Percentiles rank a stretch among this genome's conserved stretches.
Conservation (phyloP, 768 basidiomycete species). For the Suillus clintonianus region DNA sequence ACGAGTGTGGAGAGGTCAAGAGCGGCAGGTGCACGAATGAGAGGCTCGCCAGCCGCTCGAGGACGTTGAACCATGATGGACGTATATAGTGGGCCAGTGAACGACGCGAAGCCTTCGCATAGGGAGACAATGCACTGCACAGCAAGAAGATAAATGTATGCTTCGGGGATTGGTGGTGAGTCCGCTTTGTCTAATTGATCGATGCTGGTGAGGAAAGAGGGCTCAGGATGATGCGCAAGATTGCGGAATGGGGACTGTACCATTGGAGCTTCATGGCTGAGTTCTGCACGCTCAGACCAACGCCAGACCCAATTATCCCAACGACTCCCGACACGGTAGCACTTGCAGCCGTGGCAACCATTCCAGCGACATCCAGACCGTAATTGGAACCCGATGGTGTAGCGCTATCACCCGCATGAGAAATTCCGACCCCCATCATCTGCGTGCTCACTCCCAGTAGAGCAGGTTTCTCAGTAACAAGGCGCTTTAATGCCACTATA, state of each 20-base stretch:
- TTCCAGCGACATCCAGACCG: slow-evolving; percentile 73
- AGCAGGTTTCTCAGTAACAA: slow-evolving; percentile 87
- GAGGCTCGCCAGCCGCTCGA: slow-evolving; percentile 59
- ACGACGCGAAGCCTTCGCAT: slow-evolving; percentile 81
- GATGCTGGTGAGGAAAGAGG: slow-evolving; percentile 56
- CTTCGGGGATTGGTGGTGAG: slow-evolving; percentile 88
- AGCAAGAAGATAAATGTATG: slow-evolving; percentile 90
- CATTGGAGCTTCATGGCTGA: slow-evolving; percentile 91
- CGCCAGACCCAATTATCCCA: slow-evolving; percentile 77
- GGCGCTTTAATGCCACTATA: slow-evolving; percentile 79
- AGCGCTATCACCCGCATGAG: slow-evolving; percentile 28
- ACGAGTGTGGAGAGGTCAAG: slow-evolving; percentile 63
- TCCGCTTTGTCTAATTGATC: slow-evolving; percentile 99
- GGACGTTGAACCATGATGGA: slow-evolving; percentile 67
- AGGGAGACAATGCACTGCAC: slow-evolving; percentile 86
- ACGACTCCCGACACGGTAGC: slow-evolving; percentile 83
- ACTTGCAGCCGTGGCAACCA: slow-evolving; percentile 81
- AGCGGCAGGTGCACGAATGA: slow-evolving; percentile 71
- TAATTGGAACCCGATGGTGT: slow-evolving; percentile 39
- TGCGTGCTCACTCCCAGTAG: slow-evolving; percentile 78
- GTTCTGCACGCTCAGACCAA: slow-evolving; percentile 69
- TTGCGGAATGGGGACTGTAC: slow-evolving; percentile 42
- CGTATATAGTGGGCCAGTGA: slow-evolving; percentile 75
- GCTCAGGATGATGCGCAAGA: background rate
- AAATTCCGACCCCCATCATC: slow-evolving; percentile 78